phyloP scores from a whole-genome alignment of 176 grass and related monocot species.

The Aegilops longissima region DNA sequence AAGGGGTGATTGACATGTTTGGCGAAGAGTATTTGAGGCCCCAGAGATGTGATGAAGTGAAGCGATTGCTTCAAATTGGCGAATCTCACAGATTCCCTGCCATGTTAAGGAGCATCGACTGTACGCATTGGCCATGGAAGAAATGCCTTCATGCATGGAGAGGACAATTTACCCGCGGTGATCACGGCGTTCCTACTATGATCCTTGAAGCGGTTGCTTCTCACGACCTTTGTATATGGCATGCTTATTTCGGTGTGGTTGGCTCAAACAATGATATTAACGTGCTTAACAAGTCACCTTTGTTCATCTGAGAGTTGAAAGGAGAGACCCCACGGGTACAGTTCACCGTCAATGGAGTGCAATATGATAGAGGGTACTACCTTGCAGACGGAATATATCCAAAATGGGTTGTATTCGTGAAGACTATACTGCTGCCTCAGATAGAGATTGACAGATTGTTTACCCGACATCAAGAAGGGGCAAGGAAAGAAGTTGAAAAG shows the following conservation, averaged over 20 bases:
- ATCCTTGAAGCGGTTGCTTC: neutral
- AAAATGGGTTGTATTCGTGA: neutral
- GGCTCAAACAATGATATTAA: neutral
- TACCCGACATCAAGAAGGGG: neutral
- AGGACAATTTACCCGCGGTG: neutral
- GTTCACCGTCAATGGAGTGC: neutral
- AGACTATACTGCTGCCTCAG: neutral
- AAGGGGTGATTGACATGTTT: neutral
- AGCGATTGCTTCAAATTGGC: no score
- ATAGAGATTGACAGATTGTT: neutral
- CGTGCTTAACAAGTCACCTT: neutral
- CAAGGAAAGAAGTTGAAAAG: neutral
- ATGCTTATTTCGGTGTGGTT: no score
- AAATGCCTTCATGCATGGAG: no score
- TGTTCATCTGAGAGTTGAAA: neutral
- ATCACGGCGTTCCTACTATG: neutral
- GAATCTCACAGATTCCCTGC: no score
- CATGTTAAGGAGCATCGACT: no score
- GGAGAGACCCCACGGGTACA: neutral
- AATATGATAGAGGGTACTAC: neutral
- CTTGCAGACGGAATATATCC: neutral
- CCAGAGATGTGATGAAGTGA: neutral
- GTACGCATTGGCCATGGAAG: no score
- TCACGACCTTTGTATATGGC: neutral
- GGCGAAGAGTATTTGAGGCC: neutral